These are phyloP conservation scores for Stevia rebaudiana DNA, from an alignment of 140 eudicot species.

Conservation along the genomic window DNA sequence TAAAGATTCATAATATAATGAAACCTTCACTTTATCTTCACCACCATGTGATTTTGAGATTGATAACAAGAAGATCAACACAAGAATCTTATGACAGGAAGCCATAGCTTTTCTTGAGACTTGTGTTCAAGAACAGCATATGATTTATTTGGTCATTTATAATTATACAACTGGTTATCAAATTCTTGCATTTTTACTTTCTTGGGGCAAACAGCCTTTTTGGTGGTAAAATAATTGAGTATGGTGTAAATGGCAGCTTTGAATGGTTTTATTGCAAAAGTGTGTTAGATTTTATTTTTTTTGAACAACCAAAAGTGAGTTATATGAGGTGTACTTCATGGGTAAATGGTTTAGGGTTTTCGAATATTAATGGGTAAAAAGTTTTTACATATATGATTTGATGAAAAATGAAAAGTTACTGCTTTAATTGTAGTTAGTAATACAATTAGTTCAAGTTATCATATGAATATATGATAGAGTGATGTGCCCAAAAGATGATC, in stretches of 20 bases:
- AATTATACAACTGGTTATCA: conserved; percentile 11
- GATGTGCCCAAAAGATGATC: too few species aligned
- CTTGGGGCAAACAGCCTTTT: conserved; percentile 23
- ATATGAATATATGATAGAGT: too few species aligned
- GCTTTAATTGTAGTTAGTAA: too few species aligned
- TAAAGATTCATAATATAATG: conserved; percentile 68
- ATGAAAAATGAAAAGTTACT: background rate
- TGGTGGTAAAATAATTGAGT: conserved; percentile 20
- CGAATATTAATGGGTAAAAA: background rate
- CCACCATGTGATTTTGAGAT: conserved; percentile 23
- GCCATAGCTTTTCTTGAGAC: conserved; percentile 23
- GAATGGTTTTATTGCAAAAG: background rate
- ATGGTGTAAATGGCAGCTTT: conserved; percentile 25
- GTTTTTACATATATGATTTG: background rate
- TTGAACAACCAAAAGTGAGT: too few species aligned
- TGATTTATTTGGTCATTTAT: conserved; percentile 12
- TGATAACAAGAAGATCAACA: conserved; percentile 29
- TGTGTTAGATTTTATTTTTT: background rate
- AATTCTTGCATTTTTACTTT: conserved; percentile 18
- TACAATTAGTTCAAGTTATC: too few species aligned
- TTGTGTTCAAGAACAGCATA: conserved; percentile 14
- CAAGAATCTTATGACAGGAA: conserved; percentile 24
- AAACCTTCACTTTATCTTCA: conserved; percentile 41
- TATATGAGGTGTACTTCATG: background rate
- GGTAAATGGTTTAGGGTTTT: background rate